phyloP scores from a whole-genome alignment of 805 yeast species.

The Candida ovalis region DNA sequence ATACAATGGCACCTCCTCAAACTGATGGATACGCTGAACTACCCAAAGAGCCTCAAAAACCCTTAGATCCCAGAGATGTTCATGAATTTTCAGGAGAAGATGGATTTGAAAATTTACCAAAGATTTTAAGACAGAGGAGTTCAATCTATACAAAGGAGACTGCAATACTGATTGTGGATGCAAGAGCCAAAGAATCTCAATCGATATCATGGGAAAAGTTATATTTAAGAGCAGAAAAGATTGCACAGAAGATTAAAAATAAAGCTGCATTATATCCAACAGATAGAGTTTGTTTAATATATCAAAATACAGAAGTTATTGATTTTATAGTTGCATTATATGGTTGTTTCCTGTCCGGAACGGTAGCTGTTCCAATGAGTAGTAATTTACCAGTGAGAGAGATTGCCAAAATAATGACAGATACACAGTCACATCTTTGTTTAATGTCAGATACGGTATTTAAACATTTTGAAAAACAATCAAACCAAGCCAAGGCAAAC shows the following conservation, averaged over 20 bases:
- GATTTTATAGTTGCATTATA: constrained; percentile 83
- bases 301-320: constrained; percentile 76
- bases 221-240: constrained; percentile 75
- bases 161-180: constrained; percentile 71
- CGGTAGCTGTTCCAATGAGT: constrained; percentile 90
- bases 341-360: constrained; percentile 91
- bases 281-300: constrained; percentile 80
- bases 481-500: constrained; percentile 25
- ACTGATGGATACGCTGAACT: neutral
- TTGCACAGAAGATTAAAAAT: constrained; percentile 78
- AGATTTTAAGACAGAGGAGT: constrained; percentile 72
- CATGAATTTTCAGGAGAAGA: constrained; percentile 34
- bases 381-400: constrained; percentile 68
- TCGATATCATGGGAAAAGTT: constrained; percentile 88
- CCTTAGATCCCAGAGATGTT: constrained; percentile 59
- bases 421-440: constrained; percentile 74
- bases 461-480: constrained; percentile 67
- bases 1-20: constrained; percentile 1
- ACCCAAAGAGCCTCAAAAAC: constrained; percentile 45
- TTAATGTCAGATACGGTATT: constrained; percentile 77
- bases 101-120: constrained; percentile 60
- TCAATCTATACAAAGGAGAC: constrained; percentile 57
- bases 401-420: constrained; percentile 63
- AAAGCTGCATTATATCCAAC: constrained; percentile 70
- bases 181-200: constrained; percentile 73